phyloP scores from a whole-genome alignment of 2,329 filamentous ascomycete species.

The Calonectria hongkongensis region DNA sequence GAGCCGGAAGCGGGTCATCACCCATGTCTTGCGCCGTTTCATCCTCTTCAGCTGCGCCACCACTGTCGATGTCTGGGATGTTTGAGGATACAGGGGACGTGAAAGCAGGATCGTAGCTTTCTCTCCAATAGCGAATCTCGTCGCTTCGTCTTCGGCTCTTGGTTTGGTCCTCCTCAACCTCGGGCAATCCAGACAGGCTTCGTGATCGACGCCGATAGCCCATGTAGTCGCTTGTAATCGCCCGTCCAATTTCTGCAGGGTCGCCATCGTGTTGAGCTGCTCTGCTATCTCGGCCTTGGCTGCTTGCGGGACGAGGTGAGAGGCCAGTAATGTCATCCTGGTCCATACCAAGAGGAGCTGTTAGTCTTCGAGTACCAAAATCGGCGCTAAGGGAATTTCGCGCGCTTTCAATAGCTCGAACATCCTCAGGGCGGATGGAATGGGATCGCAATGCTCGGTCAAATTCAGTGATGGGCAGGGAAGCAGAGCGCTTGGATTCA shows the following conservation, averaged over 20 bases:
- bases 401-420: conserved; percentile 71
- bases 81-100: conserved; percentile 72
- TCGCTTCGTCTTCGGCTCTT: conserved; percentile 73
- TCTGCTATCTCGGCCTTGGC: conserved; percentile 70
- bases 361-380: conserved; percentile 58
- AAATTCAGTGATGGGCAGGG: conserved; percentile 76
- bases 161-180: conserved; percentile 59
- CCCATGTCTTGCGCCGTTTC: conserved; percentile 59
- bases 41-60: conserved; percentile 49
- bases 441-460: conserved; percentile 77
- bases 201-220: conserved; percentile 73
- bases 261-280: conserved; percentile 63
- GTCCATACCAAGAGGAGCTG: conserved; percentile 53
- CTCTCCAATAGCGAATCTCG: conserved; percentile 79
- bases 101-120: conserved; percentile 73
- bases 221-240: conserved; percentile 74
- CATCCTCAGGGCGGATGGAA: conserved; percentile 74
- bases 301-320: conserved; percentile 77
- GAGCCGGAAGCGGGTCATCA: conserved; percentile 60
- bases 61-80: conserved; percentile 61
- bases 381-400: conserved; percentile 73
- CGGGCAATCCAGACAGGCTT: conserved; percentile 74
- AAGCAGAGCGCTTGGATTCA: conserved; percentile 73
- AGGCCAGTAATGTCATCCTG: conserved; percentile 71
- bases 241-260: conserved; percentile 75